Conservation (phyloP, 78 protist species). For the Cavenderia fasciculata region DNA sequence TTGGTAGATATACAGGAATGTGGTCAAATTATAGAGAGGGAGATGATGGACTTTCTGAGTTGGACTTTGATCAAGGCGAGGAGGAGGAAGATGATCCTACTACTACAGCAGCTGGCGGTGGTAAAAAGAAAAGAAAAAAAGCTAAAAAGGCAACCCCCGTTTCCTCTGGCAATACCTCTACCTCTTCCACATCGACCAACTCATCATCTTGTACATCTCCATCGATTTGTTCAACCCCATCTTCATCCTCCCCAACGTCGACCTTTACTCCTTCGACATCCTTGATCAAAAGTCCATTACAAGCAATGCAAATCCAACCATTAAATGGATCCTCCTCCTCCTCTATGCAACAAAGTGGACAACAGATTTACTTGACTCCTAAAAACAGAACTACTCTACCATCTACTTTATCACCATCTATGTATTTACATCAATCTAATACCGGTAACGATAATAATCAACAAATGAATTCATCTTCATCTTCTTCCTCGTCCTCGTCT, state of each 20-base stretch:
- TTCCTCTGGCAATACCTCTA: not conserved
- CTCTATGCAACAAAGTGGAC: not conserved
- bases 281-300: no score
- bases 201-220: not conserved
- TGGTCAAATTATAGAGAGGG: conserved; percentile 71
- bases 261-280: not conserved
- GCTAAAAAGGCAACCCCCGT: not conserved
- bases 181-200: not conserved
- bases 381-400: not conserved
- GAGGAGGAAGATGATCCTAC: not conserved
- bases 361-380: no score
- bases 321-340: not conserved
- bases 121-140: not conserved
- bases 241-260: not conserved
- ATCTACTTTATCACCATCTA: conserved; percentile 2
- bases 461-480: not conserved
- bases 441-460: not conserved
- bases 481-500: not conserved
- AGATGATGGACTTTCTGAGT: conserved; percentile 40
- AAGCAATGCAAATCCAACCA: not conserved
- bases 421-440: not conserved
- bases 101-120: not conserved
- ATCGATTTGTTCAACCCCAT: not conserved
- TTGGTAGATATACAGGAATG: conserved; percentile 76
- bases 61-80: conserved; percentile 30